Evolutionary conservation across 208 protist species (phyloP).

Genomic region (Wallacemonas sp.): DNA sequence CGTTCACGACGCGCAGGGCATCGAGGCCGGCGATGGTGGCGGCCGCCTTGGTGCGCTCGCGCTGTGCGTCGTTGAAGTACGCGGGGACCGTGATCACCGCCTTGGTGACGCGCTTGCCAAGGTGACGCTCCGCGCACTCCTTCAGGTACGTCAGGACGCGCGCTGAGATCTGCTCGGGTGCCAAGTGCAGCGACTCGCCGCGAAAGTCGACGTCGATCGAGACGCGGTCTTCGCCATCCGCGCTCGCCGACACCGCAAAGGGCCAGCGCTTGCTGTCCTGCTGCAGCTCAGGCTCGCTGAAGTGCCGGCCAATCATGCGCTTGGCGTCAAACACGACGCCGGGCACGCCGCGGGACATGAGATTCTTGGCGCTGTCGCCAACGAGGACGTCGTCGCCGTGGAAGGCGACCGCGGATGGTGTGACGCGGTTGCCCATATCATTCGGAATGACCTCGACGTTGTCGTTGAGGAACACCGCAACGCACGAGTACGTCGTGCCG

Average conservation of each 20-base stretch:
- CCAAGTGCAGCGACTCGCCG: conserved; percentile 64
- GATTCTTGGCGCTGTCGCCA: conserved; percentile 95
- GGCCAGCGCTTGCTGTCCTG: conserved; percentile 95
- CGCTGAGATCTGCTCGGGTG: conserved; percentile 97
- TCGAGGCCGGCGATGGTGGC: conserved; percentile 97
- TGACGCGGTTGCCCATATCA: conserved; percentile 99
- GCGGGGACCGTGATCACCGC: conserved; percentile 99
- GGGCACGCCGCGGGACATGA: conserved; percentile 85
- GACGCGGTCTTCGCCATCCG: conserved; percentile 52
- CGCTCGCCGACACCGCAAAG: conserved; percentile 81
- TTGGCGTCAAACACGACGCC: conserved; percentile 97
- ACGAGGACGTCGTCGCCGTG: conserved; percentile 95
- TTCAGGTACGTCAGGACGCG: conserved; percentile 98
- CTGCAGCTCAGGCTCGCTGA: conserved; percentile 88
- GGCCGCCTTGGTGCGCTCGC: conserved; percentile 97
- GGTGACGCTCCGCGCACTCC: conserved; percentile 93
- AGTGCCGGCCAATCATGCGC: conserved; percentile 93
- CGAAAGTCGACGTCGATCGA: conserved; percentile 59
- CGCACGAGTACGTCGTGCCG: conserved; percentile 96
- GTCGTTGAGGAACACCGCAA: conserved; percentile 86
- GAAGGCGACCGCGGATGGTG: conserved; percentile 99
- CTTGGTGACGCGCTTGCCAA: conserved; percentile 90
- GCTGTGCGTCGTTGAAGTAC: conserved; percentile 99
- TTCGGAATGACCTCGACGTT: conserved; percentile 98
- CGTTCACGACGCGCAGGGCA: conserved; percentile 98